These are phyloP conservation scores for Ensete ventricosum DNA, from an alignment of 176 grass and related monocot species.

Conservation along the genomic window DNA sequence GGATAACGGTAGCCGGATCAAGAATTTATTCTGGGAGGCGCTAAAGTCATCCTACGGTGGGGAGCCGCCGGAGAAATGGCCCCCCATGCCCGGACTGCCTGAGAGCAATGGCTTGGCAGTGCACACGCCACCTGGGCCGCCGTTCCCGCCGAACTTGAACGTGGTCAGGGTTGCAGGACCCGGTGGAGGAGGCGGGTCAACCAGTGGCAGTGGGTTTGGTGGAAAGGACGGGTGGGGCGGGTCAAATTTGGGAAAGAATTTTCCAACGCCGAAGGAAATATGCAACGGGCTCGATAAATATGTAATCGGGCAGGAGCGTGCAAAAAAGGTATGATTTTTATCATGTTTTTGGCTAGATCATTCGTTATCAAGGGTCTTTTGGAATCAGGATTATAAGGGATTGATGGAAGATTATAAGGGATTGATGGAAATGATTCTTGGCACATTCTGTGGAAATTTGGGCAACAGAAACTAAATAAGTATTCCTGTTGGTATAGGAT, in stretches of 20 bases:
- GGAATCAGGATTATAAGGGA: neutral
- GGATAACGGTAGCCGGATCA: conserved; percentile 17
- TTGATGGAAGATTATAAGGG: too few relatives aligned
- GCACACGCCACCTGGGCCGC: conserved; percentile 75
- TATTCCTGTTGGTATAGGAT: too few relatives aligned
- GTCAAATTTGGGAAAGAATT: conserved; percentile 78
- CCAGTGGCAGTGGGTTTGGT: conserved; percentile 32
- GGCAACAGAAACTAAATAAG: neutral
- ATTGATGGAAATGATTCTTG: neutral
- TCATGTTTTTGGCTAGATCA: neutral
- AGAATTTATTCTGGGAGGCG: conserved; percentile 42
- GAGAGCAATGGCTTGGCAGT: conserved; percentile 48
- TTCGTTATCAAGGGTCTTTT: conserved; percentile 1
- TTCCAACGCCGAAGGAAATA: conserved; percentile 92
- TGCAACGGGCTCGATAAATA: conserved; percentile 92
- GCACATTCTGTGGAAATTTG: neutral
- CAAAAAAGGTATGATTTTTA: conserved; percentile 66
- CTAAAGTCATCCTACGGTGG: conserved; percentile 39
- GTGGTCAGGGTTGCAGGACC: conserved; percentile 62
- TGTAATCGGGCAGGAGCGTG: conserved; percentile 86
- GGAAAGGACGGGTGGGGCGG: conserved; percentile 87
- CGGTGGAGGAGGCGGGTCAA: conserved; percentile 36
- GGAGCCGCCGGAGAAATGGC: conserved; percentile 43
- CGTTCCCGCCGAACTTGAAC: conserved; percentile 80
- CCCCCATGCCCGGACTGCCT: conserved; percentile 16